Evolutionary conservation across 2,329 filamentous ascomycete genomes (phyloP), one percentile per base, ranked within the genome.

Genomic region (Botrytis galanthina): DNA sequence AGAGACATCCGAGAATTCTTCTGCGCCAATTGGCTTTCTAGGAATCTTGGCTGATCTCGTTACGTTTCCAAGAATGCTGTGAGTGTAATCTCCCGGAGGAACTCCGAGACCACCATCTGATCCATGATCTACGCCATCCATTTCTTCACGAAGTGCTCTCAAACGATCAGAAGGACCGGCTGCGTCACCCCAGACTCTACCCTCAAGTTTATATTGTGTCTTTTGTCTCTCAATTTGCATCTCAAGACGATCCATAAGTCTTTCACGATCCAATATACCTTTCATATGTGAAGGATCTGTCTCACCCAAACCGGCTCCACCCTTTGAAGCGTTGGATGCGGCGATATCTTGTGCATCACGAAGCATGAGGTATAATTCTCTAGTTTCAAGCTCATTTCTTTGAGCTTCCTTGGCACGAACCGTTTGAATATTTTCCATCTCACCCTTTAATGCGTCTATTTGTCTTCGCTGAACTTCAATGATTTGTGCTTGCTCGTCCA

Each of bases 281-380:
- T 94, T 90, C 91, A 95, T 94, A 72, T 91, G 92, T 44, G 89
- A 86, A 37, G 93, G 90, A 80, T 96, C 92, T 35, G 88, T 88
- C 59, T 90, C 87, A 67, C 82, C 87, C 57, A 90, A 83, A 70
- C 83, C 85, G 26, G 80, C 82, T 39, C 74, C 75, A 75, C 85
- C 84, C 81, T 90, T 90, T 72, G 84, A 84, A 71, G 94, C 93
- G 79, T 93, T 93, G 5, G 95, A 94, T 37, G 94, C 95, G 63
- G 95, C 95, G 77, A 98, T 94, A 80, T 99, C 95, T 83, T 98
- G 95, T 54, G 96, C 95, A 83, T 99, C 96, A 75, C 95, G 91
- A 76, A 99, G 91, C 96, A 99, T 99, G 73, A 99, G 91, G 82
- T 98, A 99, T 35, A 99, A 85, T 83, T 99, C 96, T 84, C 96